Percentiles rank a stretch among this genome's conserved stretches.
phyloP scores from a whole-genome alignment of 352 stramenopile genomes.

The Globisporangium splendens region DNA sequence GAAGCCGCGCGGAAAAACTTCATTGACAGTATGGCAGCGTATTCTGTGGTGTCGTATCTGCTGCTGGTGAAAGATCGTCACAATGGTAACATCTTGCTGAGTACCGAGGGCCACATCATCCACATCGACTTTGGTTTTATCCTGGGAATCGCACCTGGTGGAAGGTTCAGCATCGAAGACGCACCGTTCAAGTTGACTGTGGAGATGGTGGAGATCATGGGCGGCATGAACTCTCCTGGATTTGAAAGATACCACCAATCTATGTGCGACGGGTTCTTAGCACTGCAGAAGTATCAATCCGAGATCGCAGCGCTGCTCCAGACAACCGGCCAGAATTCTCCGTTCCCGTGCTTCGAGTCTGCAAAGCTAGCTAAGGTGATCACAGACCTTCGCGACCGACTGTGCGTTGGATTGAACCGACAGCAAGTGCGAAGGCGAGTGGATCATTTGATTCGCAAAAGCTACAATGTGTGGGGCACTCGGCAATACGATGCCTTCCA shows the following conservation, averaged over 20 bases:
- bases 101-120: constrained; percentile 93
- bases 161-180: constrained; percentile 96
- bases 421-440: constrained; percentile 68
- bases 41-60: constrained; percentile 97
- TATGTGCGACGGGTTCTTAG: constrained; percentile 92
- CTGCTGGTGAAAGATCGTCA: constrained; percentile 97
- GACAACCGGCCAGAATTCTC: constrained; percentile 92
- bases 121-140: constrained; percentile 99
- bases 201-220: constrained; percentile 97
- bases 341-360: constrained; percentile 93
- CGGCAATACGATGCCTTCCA: constrained; percentile 91
- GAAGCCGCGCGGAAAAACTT: constrained; percentile 90
- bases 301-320: constrained; percentile 94
- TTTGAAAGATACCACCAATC: constrained; percentile 91
- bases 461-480: constrained; percentile 87
- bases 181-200: constrained; percentile 99
- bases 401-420: constrained; percentile 70
- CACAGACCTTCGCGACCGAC: constrained; percentile 51
- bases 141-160: constrained; percentile 95
- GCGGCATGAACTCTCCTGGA: constrained; percentile 76
- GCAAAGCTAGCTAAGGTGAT: constrained; percentile 59
- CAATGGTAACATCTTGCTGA: constrained; percentile 99
- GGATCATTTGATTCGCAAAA: constrained; percentile 81
- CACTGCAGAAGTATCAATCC: constrained; percentile 90
- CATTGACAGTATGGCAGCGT: constrained; percentile 93